Evolutionary conservation across 1,139 yeast species (phyloP), one percentile per base, ranked within the genome.

Genomic region (Sugiyamaella grinbergsii): DNA sequence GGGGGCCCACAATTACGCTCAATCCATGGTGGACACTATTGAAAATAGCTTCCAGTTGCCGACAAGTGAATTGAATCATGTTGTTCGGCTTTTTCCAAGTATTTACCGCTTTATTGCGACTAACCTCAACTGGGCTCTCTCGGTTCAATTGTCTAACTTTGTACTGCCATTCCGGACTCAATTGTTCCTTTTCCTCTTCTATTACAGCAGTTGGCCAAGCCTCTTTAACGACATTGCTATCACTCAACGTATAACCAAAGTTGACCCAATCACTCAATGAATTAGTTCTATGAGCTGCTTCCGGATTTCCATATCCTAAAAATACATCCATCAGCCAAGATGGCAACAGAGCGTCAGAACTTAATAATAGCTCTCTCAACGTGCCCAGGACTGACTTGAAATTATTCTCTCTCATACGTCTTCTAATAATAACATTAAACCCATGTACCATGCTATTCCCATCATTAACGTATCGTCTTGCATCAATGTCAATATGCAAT

Each of bases 1-100:
- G 74, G 1, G 77, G 72, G 0, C 80, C 80, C 39, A 67, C 68
- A 3, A 77, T 61, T 5, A 75, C 54, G 1, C 73, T 69, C 15
- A 77, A 52, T 2, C 75, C 74, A 11, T 68, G 65, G 4, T 57
- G 53, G 7, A 54, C 43, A 1, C 74, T 69, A 40, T 69, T 63
- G 10, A 64, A 53, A n/a, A 77, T 64, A 0, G 79, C 77, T 16
- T 58, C 54, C 3, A 61, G 54, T 50, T 72, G 74, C 1, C 50
- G 32, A 5, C 51, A 38, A 1, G 69, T 62, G 47, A 59, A 62
- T 10, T 36, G 39, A 1, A 24, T 8, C 4, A 8, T 13, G 10
- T 26, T 34, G 8, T 19, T 11, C 4, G 42, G 41, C 22, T 19
- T 34, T 18, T 34, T 43, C 47, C 39, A 40, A 13, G 10, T 24